phyloP scores from a whole-genome alignment of 164 flowering plant genomes.

The Paratinospora sagittata region DNA sequence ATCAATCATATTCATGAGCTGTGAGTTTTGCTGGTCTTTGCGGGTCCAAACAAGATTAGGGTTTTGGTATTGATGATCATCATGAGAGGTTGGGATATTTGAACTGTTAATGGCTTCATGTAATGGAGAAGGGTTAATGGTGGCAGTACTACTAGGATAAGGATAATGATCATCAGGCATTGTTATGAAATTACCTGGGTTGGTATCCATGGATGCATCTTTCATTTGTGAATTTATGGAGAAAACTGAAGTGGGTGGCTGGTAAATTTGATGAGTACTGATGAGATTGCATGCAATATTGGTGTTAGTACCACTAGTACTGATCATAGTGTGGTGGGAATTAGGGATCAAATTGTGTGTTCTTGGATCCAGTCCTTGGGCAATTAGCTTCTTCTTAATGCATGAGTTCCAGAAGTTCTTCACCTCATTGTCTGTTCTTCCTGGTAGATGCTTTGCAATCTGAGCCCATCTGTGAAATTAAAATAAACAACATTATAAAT shows the following conservation, averaged over 20 bases:
- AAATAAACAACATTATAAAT: background rate
- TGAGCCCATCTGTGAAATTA: slow-evolving; percentile 49
- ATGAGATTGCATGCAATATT: slow-evolving; percentile 14
- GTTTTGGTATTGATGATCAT: too few relatives aligned
- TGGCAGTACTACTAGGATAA: background rate
- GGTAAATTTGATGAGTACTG: slow-evolving; percentile 8
- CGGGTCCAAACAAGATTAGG: slow-evolving; percentile 17
- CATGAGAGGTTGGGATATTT: slow-evolving; percentile 6
- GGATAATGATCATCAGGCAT: slow-evolving; percentile 9
- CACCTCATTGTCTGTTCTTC: slow-evolving; percentile 67
- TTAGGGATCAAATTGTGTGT: slow-evolving; percentile 43
- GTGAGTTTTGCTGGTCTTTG: slow-evolving; percentile 11
- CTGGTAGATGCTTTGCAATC: slow-evolving; percentile 63
- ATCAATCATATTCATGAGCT: slow-evolving; percentile 2
- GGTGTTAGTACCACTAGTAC: too few relatives aligned
- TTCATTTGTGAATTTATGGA: slow-evolving; percentile 12
- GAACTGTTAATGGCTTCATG: slow-evolving; percentile 14
- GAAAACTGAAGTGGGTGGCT: slow-evolving; percentile 18
- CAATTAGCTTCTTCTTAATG: slow-evolving; percentile 58
- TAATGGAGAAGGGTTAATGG: background rate
- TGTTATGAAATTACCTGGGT: slow-evolving; percentile 15
- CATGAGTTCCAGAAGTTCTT: slow-evolving; percentile 71
- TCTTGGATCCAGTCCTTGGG: slow-evolving; percentile 62
- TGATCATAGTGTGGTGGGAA: background rate
- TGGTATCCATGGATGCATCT: slow-evolving; percentile 5